These are phyloP conservation scores for Cutaneotrichosporon dermatis DNA, from an alignment of 1,284 basidiomycete species.

Conservation along the genomic window DNA sequence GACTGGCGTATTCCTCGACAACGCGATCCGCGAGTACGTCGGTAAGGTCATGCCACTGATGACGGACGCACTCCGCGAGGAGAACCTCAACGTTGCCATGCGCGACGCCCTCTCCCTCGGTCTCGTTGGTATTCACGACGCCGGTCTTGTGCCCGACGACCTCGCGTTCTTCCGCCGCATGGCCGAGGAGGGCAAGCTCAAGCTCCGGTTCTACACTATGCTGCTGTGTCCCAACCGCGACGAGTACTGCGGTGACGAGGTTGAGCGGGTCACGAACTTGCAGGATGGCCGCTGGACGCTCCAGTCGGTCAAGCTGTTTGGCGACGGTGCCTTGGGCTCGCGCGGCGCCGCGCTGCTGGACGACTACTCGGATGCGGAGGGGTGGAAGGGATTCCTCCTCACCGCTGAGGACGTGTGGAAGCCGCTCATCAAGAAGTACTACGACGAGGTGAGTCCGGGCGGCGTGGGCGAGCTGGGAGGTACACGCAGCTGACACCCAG, in stretches of 20 bases:
- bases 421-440: constrained; percentile 60
- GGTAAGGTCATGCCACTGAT: constrained; percentile 57
- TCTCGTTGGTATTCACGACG: constrained; percentile 79
- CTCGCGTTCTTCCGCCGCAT: constrained; percentile 68
- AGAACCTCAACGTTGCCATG: constrained; percentile 62
- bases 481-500: neutral
- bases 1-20: constrained; percentile 58
- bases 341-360: constrained; percentile 84
- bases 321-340: constrained; percentile 76
- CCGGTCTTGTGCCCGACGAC: constrained; percentile 55
- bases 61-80: constrained; percentile 57
- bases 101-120: constrained; percentile 67
- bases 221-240: constrained; percentile 53
- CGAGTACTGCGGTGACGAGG: constrained; percentile 62
- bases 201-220: constrained; percentile 77
- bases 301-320: constrained; percentile 77
- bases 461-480: no score
- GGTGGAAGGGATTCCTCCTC: constrained; percentile 65
- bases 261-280: constrained; percentile 54
- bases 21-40: constrained; percentile 41
- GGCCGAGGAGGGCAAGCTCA: constrained; percentile 58
- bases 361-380: constrained; percentile 75
- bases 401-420: constrained; percentile 56
- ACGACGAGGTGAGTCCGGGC: constrained; percentile 54
- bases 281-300: constrained; percentile 60